Evolutionary conservation across 129 eudicot species (phyloP).

Genomic region (Pseudognaphalium luteoalbum): DNA sequence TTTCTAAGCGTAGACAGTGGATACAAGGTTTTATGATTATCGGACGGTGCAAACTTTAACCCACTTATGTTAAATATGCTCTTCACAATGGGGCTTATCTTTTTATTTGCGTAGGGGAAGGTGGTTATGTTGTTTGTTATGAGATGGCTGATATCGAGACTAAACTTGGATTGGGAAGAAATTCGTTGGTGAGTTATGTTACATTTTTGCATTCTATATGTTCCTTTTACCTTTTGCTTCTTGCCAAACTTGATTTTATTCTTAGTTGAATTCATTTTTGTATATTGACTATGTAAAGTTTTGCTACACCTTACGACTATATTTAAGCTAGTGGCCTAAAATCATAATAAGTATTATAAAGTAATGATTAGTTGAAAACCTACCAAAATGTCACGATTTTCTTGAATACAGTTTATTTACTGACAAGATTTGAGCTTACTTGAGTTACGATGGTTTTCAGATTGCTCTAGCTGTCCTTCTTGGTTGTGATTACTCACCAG

Average conservation of each 20-base stretch:
- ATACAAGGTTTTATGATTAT: neutral
- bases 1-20: neutral
- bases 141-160: slow-evolving; percentile 95
- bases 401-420: neutral
- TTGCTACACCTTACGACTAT: neutral
- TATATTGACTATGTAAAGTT: neutral
- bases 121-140: slow-evolving; percentile 94
- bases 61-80: neutral
- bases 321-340: too few species aligned
- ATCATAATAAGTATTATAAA: neutral
- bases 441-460: slow-evolving; percentile 41
- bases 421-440: slow-evolving; percentile 14
- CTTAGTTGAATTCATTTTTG: neutral
- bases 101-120: slow-evolving; percentile 59
- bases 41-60: neutral
- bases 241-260: neutral
- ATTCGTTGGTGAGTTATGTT: slow-evolving; percentile 71
- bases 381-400: neutral
- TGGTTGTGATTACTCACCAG: slow-evolving; percentile 85
- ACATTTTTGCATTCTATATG: neutral
- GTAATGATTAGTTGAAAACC: slow-evolving; percentile 1
- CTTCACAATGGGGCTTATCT: slow-evolving; percentile 11
- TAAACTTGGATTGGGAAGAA: slow-evolving; percentile 91
- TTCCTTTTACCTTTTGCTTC: neutral
- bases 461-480: slow-evolving; percentile 83